Base-by-base conservation (phyloP, 257 asterid genomes). In the Thymus mandschuricus region DNA sequence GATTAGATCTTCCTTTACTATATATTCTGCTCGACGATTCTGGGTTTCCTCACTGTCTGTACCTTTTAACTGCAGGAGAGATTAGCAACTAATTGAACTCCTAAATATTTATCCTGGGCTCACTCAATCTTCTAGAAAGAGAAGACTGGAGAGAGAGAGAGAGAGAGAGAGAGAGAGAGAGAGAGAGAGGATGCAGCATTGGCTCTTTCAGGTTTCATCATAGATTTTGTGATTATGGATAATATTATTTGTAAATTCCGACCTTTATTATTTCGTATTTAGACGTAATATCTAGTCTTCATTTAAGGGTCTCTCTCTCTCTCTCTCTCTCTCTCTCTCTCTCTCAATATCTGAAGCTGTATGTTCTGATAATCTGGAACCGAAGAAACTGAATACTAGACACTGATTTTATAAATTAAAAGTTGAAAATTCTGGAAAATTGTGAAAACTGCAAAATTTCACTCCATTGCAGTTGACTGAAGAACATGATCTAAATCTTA, bases 11-110 rank as follows among this genome's bases (percentile, higher is more conserved):
- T 21, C 21, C 21, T 21, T 21, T 21, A 21, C 21, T 21, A 21
- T 21, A 21, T 44, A 44, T 44, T 44, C 10, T 3, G 44, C 6
- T 38, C 6, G 44, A 6, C 44, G 21, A 51, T 51, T 54, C 28
- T 54, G 34, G 60, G 15, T 46, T 1, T 9, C 49, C 77, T 52
- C 75, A 56, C 33, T 8, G 1, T 71, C 8, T 46, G 10, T 7
- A 41, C n/a, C 65, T 74, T 21, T 57, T 27, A 48, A 68, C 76
- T 75, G 84, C 84, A 75, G 84, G 84, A 71, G 71, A 67, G 34
- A 6, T 62, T 5, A 68, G 81, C 35, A 45, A 50, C 45, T 68
- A 45, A 21, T 21, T 21, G 34, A 55, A 69, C 28, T 60, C 57
- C 30, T 34, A 28, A 6, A 8, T 60, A 4, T 15, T 28, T 8